Percentiles rank a stretch among this genome's conserved stretches.
phyloP scores from a whole-genome alignment of 805 yeast genomes.

The Schizosaccharomyces lindneri region DNA sequence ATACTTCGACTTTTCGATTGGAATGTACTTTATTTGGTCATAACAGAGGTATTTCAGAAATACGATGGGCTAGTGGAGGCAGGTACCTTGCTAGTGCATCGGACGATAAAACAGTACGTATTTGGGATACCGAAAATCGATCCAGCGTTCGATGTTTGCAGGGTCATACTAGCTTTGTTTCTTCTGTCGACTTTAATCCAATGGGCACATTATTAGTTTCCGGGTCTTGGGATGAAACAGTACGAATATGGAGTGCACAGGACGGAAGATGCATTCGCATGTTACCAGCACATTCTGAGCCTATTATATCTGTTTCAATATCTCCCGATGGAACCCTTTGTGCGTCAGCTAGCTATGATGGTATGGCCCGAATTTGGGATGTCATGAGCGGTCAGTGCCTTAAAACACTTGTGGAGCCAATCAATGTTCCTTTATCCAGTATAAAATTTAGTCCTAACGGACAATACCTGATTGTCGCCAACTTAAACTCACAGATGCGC shows the following conservation, averaged over 20 bases:
- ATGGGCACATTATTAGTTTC: constrained; percentile 60
- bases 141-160: constrained; percentile 19
- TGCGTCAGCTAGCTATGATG: constrained; percentile 74
- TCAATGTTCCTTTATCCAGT: constrained; percentile 45
- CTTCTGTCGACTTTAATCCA: constrained; percentile 38
- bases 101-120: constrained; percentile 12
- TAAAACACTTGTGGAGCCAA: constrained; percentile 51
- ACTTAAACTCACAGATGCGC: constrained; percentile 56
- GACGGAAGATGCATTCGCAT: constrained; percentile 50
- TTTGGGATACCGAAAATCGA: constrained; percentile 27
- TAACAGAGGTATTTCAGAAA: background rate
- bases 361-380: constrained; percentile 70
- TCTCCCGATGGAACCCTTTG: constrained; percentile 61
- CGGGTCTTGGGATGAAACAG: constrained; percentile 76
- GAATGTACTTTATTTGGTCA: background rate
- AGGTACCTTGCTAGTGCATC: background rate
- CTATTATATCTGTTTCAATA: constrained; percentile 52
- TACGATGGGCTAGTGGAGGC: background rate
- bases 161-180: constrained; percentile 72
- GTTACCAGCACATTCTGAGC: constrained; percentile 78
- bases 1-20: background rate
- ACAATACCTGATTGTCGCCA: constrained; percentile 51
- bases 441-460: constrained; percentile 67
- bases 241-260: constrained; percentile 67
- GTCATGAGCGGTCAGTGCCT: constrained; percentile 74